phyloP scores from a whole-genome alignment of 169 alveolate genomes.

The Theileria parva region DNA sequence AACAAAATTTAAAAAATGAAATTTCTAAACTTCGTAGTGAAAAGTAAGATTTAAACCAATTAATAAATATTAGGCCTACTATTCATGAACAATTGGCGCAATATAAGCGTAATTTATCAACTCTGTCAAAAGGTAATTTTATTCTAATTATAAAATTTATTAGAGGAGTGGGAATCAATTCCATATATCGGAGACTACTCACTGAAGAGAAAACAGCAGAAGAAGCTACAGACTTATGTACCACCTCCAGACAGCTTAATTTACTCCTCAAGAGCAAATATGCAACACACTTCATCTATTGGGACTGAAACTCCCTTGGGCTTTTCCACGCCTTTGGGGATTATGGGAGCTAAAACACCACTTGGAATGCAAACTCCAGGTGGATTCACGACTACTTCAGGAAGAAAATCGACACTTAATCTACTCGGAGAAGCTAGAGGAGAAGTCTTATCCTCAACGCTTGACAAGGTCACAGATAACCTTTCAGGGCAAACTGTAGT shows the following conservation, averaged over 20 bases:
- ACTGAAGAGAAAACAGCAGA: slow-evolving; percentile 71
- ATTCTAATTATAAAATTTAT: slow-evolving; percentile 72
- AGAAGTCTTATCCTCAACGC: slow-evolving; percentile 87
- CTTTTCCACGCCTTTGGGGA: slow-evolving; percentile 77
- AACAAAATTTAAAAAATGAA: slow-evolving; percentile 84
- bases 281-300: slow-evolving; percentile 71
- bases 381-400: slow-evolving; percentile 80
- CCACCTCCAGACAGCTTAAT: slow-evolving; percentile 92
- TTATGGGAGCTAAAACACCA: slow-evolving; percentile 82
- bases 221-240: slow-evolving; percentile 85
- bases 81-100: slow-evolving; percentile 65
- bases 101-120: slow-evolving; percentile 46
- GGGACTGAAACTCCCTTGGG: slow-evolving; percentile 77
- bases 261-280: slow-evolving; percentile 62
- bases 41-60: slow-evolving; percentile 43
- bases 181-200: slow-evolving; percentile 94
- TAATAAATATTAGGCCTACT: slow-evolving; percentile 63
- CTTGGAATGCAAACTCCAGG: slow-evolving; percentile 77
- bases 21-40: slow-evolving; percentile 83
- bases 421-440: slow-evolving; percentile 93
- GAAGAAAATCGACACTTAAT: slow-evolving; percentile 65
- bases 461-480: slow-evolving; percentile 91
- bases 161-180: slow-evolving; percentile 94
- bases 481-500: slow-evolving; percentile 93
- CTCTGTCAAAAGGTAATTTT: slow-evolving; percentile 51